Conservation (phyloP, 2,329 filamentous ascomycete genomes). For the Ophiostoma sp. region DNA sequence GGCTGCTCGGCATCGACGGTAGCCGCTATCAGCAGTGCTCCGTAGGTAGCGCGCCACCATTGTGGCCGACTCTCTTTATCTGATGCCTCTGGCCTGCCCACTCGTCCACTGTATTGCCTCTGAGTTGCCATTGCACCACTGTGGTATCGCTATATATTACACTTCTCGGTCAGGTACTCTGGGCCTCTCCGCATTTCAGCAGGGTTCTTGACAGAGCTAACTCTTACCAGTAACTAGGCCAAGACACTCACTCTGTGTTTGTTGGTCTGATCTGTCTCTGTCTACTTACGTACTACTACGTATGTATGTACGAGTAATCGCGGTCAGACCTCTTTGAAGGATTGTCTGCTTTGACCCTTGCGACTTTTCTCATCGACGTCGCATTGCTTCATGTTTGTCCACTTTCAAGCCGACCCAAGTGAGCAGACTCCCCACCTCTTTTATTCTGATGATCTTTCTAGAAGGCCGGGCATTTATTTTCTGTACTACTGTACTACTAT, state of each 20-base stretch:
- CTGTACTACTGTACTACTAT: neutral
- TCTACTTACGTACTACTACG: too few species aligned
- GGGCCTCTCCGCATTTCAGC: slow-evolving; percentile 21
- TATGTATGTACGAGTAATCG: too few species aligned
- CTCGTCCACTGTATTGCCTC: neutral
- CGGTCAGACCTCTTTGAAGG: slow-evolving; percentile 3
- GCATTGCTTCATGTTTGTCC: slow-evolving; percentile 10
- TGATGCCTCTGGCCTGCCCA: neutral
- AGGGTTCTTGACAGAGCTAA: neutral
- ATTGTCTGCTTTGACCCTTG: neutral
- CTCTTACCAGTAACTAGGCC: slow-evolving; percentile 12
- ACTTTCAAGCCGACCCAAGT: slow-evolving; percentile 10
- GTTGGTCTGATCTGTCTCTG: too few species aligned
- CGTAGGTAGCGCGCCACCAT: neutral
- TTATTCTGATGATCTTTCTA: neutral
- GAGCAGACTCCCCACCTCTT: neutral
- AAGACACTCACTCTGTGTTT: neutral
- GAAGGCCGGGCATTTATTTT: slow-evolving; percentile 6
- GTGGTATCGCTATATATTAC: neutral
- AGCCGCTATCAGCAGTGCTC: neutral
- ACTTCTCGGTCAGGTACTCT: neutral
- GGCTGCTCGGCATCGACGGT: neutral
- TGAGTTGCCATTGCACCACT: neutral
- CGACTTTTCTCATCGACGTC: slow-evolving; percentile 2
- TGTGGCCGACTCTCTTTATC: neutral